A percentile compares a stretch with the other conserved stretches of the same genome.
Conservation (phyloP, 768 basidiomycete species). For the Lepiota brunneoincarnata region DNA sequence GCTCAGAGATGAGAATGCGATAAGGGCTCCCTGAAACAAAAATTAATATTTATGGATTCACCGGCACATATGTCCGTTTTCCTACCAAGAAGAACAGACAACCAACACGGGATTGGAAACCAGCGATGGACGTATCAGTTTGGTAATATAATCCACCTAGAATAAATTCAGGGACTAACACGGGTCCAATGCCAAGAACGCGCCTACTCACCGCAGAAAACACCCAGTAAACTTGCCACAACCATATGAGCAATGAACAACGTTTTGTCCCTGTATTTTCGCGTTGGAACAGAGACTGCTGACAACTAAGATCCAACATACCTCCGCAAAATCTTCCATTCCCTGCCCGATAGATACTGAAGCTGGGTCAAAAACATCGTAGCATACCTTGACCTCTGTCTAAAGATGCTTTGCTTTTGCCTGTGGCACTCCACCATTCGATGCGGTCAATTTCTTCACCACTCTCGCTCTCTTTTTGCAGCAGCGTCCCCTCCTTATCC, state of each 20-base stretch:
- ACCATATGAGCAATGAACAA: constrained; percentile 78
- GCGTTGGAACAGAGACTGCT: not conserved
- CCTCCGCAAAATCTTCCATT: constrained; percentile 73
- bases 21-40: constrained; percentile 67
- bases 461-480: not conserved
- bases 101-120: constrained; percentile 93
- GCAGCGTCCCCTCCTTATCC: not conserved
- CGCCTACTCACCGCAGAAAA: constrained; percentile 68
- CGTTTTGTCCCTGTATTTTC: constrained; percentile 63
- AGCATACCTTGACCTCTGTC: constrained; percentile 40
- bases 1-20: constrained; percentile 89
- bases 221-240: constrained; percentile 71
- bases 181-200: not conserved
- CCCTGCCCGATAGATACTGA: constrained; percentile 75
- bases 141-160: constrained; percentile 84
- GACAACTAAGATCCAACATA: constrained; percentile 37
- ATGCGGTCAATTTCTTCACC: constrained; percentile 12
- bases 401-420: constrained; percentile 2
- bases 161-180: not conserved
- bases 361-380: constrained; percentile 90
- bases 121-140: constrained; percentile 78
- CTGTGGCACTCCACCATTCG: constrained; percentile 3
- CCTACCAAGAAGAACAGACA: constrained; percentile 88
- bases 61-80: too few species aligned
- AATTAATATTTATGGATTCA: constrained; percentile 10